A percentile compares a stretch with the other conserved stretches of the same genome.
Conservation (phyloP, 2,329 filamentous ascomycete genomes). For the Byssothecium circinans region DNA sequence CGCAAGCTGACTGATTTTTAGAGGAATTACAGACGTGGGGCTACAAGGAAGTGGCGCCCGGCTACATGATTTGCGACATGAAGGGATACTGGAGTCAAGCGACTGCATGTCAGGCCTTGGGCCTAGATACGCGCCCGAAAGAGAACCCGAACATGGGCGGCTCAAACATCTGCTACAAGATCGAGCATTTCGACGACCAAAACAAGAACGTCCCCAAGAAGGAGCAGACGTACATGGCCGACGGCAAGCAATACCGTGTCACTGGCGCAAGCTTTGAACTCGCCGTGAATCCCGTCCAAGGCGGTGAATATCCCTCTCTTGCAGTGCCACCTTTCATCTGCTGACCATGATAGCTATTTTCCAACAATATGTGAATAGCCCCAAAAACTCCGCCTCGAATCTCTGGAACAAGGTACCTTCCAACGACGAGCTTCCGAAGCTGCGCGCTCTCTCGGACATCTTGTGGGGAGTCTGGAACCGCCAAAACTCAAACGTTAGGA, state of each 20-base stretch:
- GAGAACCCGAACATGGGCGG: slow-evolving; percentile 13
- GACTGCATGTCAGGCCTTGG: slow-evolving; percentile 10
- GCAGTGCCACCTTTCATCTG: neutral
- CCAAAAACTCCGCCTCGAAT: neutral
- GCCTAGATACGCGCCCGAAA: slow-evolving; percentile 12
- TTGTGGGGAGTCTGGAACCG: slow-evolving; percentile 21
- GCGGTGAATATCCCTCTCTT: slow-evolving; percentile 1
- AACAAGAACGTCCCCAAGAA: neutral
- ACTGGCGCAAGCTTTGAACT: slow-evolving; percentile 3
- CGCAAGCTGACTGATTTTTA: neutral
- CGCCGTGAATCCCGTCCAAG: slow-evolving; percentile 5
- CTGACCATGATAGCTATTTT: slow-evolving; percentile 1
- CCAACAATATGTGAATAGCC: slow-evolving; percentile 3
- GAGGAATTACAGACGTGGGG: slow-evolving; percentile 14
- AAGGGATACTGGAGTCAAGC: slow-evolving; percentile 15
- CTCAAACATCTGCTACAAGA: slow-evolving; percentile 18
- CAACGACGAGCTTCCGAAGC: slow-evolving; percentile 13
- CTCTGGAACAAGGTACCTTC: slow-evolving; percentile 3
- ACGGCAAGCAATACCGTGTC: slow-evolving; percentile 1
- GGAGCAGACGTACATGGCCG: slow-evolving; percentile 9
- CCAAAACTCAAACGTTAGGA: slow-evolving; percentile 10
- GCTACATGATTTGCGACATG: slow-evolving; percentile 13
- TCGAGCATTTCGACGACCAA: slow-evolving; percentile 20
- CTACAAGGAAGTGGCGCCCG: slow-evolving; percentile 10
- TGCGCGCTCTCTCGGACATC: slow-evolving; percentile 20